These are phyloP conservation scores for Sideroxylon spinosum DNA, from an alignment of 179 eudicot species.

Conservation along the genomic window DNA sequence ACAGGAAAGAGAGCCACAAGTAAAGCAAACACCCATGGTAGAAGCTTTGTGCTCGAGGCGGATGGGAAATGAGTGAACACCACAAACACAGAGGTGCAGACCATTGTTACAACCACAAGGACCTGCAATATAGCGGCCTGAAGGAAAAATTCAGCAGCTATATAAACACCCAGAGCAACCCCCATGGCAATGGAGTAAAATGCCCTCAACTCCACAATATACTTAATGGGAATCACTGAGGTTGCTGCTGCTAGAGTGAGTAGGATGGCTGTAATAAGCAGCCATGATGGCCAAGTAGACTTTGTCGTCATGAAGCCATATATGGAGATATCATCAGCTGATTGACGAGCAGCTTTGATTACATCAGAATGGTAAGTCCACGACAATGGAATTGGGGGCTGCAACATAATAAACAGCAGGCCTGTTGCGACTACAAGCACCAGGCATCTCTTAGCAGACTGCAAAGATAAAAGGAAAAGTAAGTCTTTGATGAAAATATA, in stretches of 20 bases:
- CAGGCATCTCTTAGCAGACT: constrained; percentile 90
- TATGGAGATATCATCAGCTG: constrained; percentile 87
- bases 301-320: constrained; percentile 81
- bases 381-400: constrained; percentile 86
- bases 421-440: constrained; percentile 82
- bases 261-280: constrained; percentile 70
- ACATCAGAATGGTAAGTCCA: constrained; percentile 80
- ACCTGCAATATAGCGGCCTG: constrained; percentile 76
- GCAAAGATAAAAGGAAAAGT: constrained; percentile 25
- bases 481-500: constrained; percentile 7
- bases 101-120: constrained; percentile 81
- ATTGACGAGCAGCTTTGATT: constrained; percentile 80
- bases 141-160: constrained; percentile 87
- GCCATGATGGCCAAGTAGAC: constrained; percentile 99
- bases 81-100: constrained; percentile 72
- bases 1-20: constrained; percentile 97
- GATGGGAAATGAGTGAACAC: constrained; percentile 95
- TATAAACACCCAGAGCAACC: constrained; percentile 74
- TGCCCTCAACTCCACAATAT: constrained; percentile 76
- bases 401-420: constrained; percentile 68
- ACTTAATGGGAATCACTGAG: constrained; percentile 81
- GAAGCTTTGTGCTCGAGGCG: constrained; percentile 79
- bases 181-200: constrained; percentile 80
- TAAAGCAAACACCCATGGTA: constrained; percentile 97
- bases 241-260: constrained; percentile 86